Evolutionary conservation across 305 asterid species (phyloP).

Genomic region (Fraxinus ornus): DNA sequence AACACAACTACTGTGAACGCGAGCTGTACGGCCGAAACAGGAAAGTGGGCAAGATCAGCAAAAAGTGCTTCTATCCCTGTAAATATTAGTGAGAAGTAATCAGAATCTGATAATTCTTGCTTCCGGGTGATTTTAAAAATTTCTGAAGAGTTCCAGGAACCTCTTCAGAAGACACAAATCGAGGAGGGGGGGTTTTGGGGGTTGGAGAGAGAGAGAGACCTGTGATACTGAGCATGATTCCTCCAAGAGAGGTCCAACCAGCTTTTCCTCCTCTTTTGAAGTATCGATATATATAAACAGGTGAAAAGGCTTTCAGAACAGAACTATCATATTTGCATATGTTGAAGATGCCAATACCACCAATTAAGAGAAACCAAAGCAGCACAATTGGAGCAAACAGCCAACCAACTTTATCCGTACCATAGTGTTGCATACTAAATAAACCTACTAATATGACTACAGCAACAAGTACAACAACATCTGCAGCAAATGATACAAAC

Average conservation of each 20-base stretch:
- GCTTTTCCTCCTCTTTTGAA: constrained; percentile 57
- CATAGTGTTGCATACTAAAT: constrained; percentile 94
- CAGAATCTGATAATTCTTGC: constrained; percentile 8
- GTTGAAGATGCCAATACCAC: constrained; percentile 90
- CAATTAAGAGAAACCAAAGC: constrained; percentile 90
- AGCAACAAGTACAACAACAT: constrained; percentile 80
- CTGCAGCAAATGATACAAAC: constrained; percentile 46
- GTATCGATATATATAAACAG: constrained; percentile 72
- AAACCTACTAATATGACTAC: constrained; percentile 82
- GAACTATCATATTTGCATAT: constrained; percentile 73
- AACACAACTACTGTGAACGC: constrained; percentile 88
- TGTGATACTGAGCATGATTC: constrained; percentile 97
- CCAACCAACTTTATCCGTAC: constrained; percentile 98
- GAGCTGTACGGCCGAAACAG: constrained; percentile 86
- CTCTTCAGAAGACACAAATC: neutral
- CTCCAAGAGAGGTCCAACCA: constrained; percentile 93
- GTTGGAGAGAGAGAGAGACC: constrained; percentile 37
- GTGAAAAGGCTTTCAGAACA: constrained; percentile 84
- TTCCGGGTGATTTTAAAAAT: neutral
- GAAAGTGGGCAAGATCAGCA: constrained; percentile 96
- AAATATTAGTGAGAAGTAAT: constrained; percentile 27
- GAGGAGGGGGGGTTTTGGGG: neutral
- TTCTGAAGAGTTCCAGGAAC: neutral
- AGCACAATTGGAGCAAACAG: constrained; percentile 91
- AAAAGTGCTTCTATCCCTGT: constrained; percentile 99